Evolutionary conservation across 2,329 filamentous ascomycete genomes (phyloP).

Genomic region (Tolypocladium paradoxum): DNA sequence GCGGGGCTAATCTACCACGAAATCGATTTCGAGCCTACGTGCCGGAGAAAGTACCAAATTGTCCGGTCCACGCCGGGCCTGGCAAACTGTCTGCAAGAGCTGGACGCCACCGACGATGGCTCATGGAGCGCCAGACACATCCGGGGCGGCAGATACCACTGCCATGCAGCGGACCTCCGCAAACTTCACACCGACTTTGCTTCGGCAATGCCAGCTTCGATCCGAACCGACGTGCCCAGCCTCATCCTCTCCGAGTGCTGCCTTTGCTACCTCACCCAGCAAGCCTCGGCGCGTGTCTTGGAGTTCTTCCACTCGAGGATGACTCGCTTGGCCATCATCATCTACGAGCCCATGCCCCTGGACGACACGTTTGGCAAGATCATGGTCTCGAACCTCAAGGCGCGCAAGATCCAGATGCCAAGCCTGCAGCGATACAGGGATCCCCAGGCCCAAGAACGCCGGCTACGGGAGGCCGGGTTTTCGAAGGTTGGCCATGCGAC

Average conservation of each 20-base stretch:
- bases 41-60: slow-evolving; percentile 50
- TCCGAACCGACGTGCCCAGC: slow-evolving; percentile 57
- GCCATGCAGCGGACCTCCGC: slow-evolving; percentile 62
- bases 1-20: slow-evolving; percentile 69
- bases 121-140: slow-evolving; percentile 33
- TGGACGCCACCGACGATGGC: slow-evolving; percentile 16
- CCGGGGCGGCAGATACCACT: slow-evolving; percentile 34
- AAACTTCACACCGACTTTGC: slow-evolving; percentile 27
- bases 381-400: slow-evolving; percentile 83
- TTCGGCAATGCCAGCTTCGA: slow-evolving; percentile 1
- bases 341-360: slow-evolving; percentile 85
- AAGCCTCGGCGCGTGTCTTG: slow-evolving; percentile 53
- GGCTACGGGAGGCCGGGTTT: slow-evolving; percentile 60
- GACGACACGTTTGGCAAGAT: slow-evolving; percentile 79
- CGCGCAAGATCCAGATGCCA: slow-evolving; percentile 73
- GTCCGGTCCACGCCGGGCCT: slow-evolving; percentile 36
- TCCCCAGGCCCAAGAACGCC: slow-evolving; percentile 53
- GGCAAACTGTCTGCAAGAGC: slow-evolving; percentile 25
- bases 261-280: slow-evolving; percentile 70
- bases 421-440: slow-evolving; percentile 66
- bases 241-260: slow-evolving; percentile 91
- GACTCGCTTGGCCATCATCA: slow-evolving; percentile 43
- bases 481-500: slow-evolving; percentile 28
- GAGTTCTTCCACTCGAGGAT: slow-evolving; percentile 49
- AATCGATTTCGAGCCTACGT: slow-evolving; percentile 74